Evolutionary conservation across 805 yeast genomes (phyloP).

Genomic region (Pichia rugopelliculosa): DNA sequence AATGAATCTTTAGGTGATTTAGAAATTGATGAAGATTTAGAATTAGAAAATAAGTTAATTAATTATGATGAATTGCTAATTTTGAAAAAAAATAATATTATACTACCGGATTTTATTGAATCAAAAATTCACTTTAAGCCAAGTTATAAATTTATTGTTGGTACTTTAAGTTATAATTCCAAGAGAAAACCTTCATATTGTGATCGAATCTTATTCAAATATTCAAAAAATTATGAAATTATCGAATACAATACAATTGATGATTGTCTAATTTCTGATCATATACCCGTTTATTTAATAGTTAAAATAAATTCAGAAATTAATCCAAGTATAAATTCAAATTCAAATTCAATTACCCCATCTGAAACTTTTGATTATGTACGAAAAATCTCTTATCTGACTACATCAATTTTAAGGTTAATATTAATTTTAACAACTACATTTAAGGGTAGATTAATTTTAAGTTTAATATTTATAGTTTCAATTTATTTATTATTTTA

Average conservation of each 20-base stretch:
- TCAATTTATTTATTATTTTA: conserved; percentile 8
- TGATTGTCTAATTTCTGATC: conserved; percentile 58
- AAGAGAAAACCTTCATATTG: conserved; percentile 85
- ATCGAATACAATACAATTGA: conserved; percentile 43
- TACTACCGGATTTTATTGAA: conserved; percentile 62
- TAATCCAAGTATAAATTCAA: conserved; percentile 10
- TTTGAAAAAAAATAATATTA: conserved; percentile 35
- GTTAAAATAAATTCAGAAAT: conserved; percentile 31
- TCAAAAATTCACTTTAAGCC: conserved; percentile 62
- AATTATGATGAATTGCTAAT: conserved; percentile 43
- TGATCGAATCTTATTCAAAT: conserved; percentile 60
- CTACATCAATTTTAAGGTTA: conserved; percentile 14
- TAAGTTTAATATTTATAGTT: conserved; percentile 4
- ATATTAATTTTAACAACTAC: conserved; percentile 15
- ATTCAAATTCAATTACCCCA: neutral
- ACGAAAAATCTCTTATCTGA: conserved; percentile 9
- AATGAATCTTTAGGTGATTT: neutral
- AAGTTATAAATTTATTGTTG: conserved; percentile 61
- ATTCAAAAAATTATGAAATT: conserved; percentile 16
- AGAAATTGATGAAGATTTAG: neutral
- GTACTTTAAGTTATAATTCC: conserved; percentile 38
- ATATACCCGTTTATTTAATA: conserved; percentile 62
- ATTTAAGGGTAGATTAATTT: conserved; percentile 15
- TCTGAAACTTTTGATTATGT: conserved; percentile 10
- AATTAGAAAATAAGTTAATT: neutral